Evolutionary conservation across 768 basidiomycete species (phyloP).

Genomic region (Leccinum barrowsii): DNA sequence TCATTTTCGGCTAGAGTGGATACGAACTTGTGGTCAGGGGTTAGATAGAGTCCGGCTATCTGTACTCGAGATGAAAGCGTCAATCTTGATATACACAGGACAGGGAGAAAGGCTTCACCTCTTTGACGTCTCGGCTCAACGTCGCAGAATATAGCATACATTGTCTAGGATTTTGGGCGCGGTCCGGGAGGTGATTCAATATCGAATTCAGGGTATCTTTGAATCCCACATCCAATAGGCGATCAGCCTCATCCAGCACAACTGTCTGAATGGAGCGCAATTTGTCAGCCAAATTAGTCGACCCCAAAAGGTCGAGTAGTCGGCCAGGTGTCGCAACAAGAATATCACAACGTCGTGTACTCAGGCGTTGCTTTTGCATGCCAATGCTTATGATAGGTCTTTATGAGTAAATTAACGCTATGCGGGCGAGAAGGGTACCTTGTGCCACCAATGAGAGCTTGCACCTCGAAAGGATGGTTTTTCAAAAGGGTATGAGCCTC

Average conservation of each 20-base stretch:
- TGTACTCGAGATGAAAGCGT: neutral
- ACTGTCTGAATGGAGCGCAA: slow-evolving; percentile 41
- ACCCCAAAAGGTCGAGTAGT: slow-evolving; percentile 66
- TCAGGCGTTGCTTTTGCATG: slow-evolving; percentile 27
- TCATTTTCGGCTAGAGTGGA: slow-evolving; percentile 58
- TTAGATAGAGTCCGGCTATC: slow-evolving; percentile 29
- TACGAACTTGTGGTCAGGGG: slow-evolving; percentile 41
- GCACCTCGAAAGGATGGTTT: slow-evolving; percentile 41
- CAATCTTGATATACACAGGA: neutral
- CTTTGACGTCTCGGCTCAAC: slow-evolving; percentile 63
- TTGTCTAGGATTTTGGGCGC: slow-evolving; percentile 54
- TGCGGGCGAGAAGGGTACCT: slow-evolving; percentile 30
- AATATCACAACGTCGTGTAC: slow-evolving; percentile 41
- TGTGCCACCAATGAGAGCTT: slow-evolving; percentile 54
- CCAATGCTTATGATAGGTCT: slow-evolving; percentile 16
- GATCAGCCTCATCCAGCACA: slow-evolving; percentile 73
- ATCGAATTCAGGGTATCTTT: slow-evolving; percentile 66
- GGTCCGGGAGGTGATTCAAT: slow-evolving; percentile 38
- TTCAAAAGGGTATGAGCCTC: slow-evolving; percentile 49
- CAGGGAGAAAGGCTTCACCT: slow-evolving; percentile 31
- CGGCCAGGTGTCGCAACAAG: slow-evolving; percentile 75
- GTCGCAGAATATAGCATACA: slow-evolving; percentile 73
- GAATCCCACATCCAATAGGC: slow-evolving; percentile 73
- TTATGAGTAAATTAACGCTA: neutral
- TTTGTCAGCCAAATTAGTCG: slow-evolving; percentile 34